phyloP scores from a whole-genome alignment of 768 basidiomycete genomes.

The Russula earlei region DNA sequence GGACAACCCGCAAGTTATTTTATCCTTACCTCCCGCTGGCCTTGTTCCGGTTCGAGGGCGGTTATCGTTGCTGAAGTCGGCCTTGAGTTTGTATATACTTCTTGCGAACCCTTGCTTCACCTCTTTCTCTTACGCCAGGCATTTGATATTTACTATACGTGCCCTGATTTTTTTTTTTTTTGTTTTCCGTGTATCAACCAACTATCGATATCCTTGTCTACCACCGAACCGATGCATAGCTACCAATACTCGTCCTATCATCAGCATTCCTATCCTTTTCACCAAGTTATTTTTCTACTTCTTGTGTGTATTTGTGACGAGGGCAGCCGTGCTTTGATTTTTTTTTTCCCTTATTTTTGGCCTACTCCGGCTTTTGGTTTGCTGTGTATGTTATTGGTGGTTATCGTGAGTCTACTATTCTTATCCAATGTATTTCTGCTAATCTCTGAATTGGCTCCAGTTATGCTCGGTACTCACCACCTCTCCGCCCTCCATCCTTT shows the following conservation, averaged over 20 bases:
- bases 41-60: conserved; percentile 37
- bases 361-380: conserved; percentile 7
- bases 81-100: conserved; percentile 10
- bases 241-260: conserved; percentile 3
- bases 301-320: conserved; percentile 18
- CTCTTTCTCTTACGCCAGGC: not conserved
- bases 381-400: conserved; percentile 18
- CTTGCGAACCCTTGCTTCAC: not conserved
- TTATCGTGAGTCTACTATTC: conserved; percentile 11
- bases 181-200: conserved; percentile 20
- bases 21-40: conserved; percentile 23
- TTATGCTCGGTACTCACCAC: conserved; percentile 14
- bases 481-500: not conserved
- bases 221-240: conserved; percentile 1
- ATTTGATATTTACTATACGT: conserved; percentile 13
- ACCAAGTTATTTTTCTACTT: conserved; percentile 18
- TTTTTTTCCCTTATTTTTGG: not conserved
- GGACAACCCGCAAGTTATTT: conserved; percentile 24
- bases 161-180: conserved; percentile 9
- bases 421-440: not conserved
- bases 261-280: conserved; percentile 14
- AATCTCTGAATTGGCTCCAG: not conserved
- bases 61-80: conserved; percentile 21
- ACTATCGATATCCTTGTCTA: conserved; percentile 16
- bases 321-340: conserved; percentile 13